Evolutionary conservation across 1,284 basidiomycete species (phyloP), one percentile per base, ranked within the genome.

Genomic region (Trametes sp.): DNA sequence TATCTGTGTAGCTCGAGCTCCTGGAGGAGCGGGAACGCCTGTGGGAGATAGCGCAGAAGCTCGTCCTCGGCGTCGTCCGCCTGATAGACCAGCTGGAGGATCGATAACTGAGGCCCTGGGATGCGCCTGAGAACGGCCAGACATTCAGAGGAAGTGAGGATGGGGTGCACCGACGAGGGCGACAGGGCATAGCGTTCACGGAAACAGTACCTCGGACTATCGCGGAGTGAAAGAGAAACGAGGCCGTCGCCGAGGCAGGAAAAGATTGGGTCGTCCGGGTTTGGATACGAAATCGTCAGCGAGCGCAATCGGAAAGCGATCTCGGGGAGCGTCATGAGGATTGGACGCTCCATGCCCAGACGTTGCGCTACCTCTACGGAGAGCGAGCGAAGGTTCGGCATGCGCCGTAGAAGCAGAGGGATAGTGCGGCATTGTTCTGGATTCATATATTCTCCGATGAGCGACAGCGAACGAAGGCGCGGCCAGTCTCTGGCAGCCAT

Each of bases 1-100:
- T 64, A 64, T 36, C 62, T 41, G 23, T 60, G 62, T 11, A 64
- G 28, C 31, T 64, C 62, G 23, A 64, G 51, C 6, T 52, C 57
- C 2, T 35, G 46, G 14, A 64, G 62, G 7, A 42, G 38, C 8
- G 54, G 54, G 21, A 54, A 60, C 5, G 58, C 26, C 8, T 26
- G 36, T 2, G 58, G 46, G 21, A 64, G 33, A 36, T 60, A 57
- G 26, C 21, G 50, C 13, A 64, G 50, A n/a, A 64, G 62, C 29
- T 52, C 55, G n/a, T 57, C 58, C 31, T 64, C 54, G 10, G 58
- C 44, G 26, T 24, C 42, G 45, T 60, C 62, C 6, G 42, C 54
- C 16, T 41, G 9, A 33, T 64, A 64, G 0, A 57, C 55, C 29
- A 64, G 26, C 41, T 64, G 59, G 31, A 64, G 38, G 13, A 19